Evolutionary conservation across 2,329 filamentous ascomycete genomes (phyloP), one percentile per base, ranked within the genome.

Genomic region (Furcasterigmium sp.): DNA sequence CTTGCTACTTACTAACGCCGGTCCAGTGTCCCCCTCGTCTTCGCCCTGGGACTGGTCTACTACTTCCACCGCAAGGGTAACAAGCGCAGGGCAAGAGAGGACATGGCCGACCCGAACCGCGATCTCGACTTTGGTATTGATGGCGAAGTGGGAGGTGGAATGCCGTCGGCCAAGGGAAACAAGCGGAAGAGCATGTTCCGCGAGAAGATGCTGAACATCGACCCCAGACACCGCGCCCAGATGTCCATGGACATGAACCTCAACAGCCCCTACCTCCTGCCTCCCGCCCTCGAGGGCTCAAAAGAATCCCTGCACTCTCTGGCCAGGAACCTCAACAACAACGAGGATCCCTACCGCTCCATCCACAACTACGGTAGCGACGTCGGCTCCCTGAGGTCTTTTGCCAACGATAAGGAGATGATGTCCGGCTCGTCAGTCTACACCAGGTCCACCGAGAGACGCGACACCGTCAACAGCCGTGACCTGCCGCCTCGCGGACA

Each of bases 71-170:
- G 88, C 41, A 78, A 88, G 61, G 85, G 89, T 56, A 67, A 87
- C 30, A 80, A 77, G 60, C 89, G 81, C 56, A 73, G 89, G 50
- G 72, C 73, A 43, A 68, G 74, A 46, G 93, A 98, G 66, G 93
- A 98, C 66, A 75, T 77, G 15, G 81, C 85, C 49, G 91, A 96
- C 63, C 87, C 88, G 53, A 88, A 94, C 64, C 91, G 85, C 58
- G 93, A 89, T 1, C 76, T 97, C 58, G 93, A 98, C 62, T 98
- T 96, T 59, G 93, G 93, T 28, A 66, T 96, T 58, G 88, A 68
- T 29, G 67, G 45, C 44, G 19, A 53, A 50, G 41, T 40, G 46
- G 14, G 45, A 7, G 51, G 47, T n/a, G n/a, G 11, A 26, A 26
- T 7, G 23, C 23, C 23, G 23, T n/a, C n/a, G n/a, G 49, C 52